Evolutionary conservation across 2,329 filamentous ascomycete genomes (phyloP), one percentile per base, ranked within the genome.

Genomic region (Onygena corvina): DNA sequence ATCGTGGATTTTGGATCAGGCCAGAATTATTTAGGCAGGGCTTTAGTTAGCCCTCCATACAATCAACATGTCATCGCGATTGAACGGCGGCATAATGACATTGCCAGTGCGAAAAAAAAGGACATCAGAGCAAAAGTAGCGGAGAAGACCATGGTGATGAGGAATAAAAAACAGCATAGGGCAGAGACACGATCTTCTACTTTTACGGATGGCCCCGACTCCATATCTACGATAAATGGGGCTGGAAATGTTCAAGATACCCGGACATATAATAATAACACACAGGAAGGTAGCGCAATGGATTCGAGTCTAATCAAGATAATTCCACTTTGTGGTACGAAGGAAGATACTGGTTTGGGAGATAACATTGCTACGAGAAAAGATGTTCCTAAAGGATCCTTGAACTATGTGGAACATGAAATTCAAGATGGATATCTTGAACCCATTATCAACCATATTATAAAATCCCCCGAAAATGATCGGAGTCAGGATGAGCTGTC

Each of bases 1-100:
- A 80, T 94, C 51, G 83, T 96, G 45, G 92, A 98, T 67, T 94
- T 96, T 65, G 92, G 92, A 23, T 94, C 88, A 48, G 92, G 92
- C 0, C 90, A 96, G 64, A 96, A 95, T 61, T 98, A 98, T 61
- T 79, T 98, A 2, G 90, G 92, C 0, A 77, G 92, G 40, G 84
- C 86, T 1, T 72, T 98, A 51, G 90, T 90, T 11, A 87, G 83
- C 53, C 75, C 81, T 48, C 88, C 89, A 0, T 94, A 94, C 68
- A 86, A 89, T 60, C 81, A 82, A 59, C 80, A 88, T 56, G 84
- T 96, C 36, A 80, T 96, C 49, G 92, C 90, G 1, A 87, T 98
- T 29, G 92, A 98, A 67, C 85, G 87, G 51, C 81, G 82, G 54
- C 81, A 86, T 59, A 80, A 84, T 58, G 95, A 95, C 60, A 93